These are phyloP conservation scores for Coriolopsis trogii DNA, from an alignment of 1,284 basidiomycete genomes.

Conservation along the genomic window DNA sequence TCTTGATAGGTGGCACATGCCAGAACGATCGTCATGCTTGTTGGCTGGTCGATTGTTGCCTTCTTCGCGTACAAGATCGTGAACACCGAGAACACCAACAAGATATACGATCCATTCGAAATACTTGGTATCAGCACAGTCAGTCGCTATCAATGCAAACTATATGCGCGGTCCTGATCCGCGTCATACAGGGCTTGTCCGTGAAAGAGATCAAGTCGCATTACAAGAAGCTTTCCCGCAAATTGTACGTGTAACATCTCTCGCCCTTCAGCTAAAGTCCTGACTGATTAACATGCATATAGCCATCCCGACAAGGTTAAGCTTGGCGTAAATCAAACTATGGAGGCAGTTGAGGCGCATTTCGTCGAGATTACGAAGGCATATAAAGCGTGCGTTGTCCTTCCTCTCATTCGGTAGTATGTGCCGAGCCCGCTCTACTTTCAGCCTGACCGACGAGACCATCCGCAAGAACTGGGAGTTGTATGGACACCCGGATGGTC, in stretches of 20 bases:
- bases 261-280: background rate
- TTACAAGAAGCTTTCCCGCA: constrained; percentile 91
- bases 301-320: constrained; percentile 98
- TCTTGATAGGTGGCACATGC: background rate
- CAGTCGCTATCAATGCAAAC: constrained; percentile 21
- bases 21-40: constrained; percentile 60
- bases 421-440: background rate
- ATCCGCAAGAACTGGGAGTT: constrained; percentile 91
- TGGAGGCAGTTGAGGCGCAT: constrained; percentile 85
- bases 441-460: constrained; percentile 88
- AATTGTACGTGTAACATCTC: constrained; percentile 67
- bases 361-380: constrained; percentile 98
- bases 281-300: constrained; percentile 12
- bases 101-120: constrained; percentile 92
- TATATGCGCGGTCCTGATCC: background rate
- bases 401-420: background rate
- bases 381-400: constrained; percentile 86
- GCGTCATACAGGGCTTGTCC: constrained; percentile 51
- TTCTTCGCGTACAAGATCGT: constrained; percentile 71
- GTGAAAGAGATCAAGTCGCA: constrained; percentile 97
- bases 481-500: constrained; percentile 96
- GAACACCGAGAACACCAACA: constrained; percentile 62
- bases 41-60: constrained; percentile 79
- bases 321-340: constrained; percentile 81
- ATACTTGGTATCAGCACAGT: constrained; percentile 87